Conservation (phyloP, 345 rosid species). For the Ricinus communis region DNA sequence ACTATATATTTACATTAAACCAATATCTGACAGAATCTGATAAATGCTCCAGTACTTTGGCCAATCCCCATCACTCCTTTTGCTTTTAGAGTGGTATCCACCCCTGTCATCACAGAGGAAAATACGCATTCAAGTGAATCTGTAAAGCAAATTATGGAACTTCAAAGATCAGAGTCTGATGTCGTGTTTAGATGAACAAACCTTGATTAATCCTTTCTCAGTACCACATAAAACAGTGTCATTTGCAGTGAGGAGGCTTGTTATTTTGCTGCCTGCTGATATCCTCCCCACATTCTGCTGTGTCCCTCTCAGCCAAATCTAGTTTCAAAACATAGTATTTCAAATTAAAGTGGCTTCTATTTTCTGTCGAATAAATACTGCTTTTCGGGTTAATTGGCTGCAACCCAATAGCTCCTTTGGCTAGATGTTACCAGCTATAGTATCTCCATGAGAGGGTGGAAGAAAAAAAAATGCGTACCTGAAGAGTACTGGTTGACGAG, state of each 20-base stretch:
- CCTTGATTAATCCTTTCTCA: slow-evolving; percentile 84
- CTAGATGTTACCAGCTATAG: too few species aligned
- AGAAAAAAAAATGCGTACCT: slow-evolving; percentile 41
- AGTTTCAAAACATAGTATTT: slow-evolving; percentile 5
- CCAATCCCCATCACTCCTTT: too few species aligned
- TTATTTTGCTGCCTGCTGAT: slow-evolving; percentile 86
- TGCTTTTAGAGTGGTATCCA: slow-evolving; percentile 73
- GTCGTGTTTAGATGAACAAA: slow-evolving; percentile 14
- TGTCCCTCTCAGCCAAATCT: slow-evolving; percentile 88
- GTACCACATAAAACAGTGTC: slow-evolving; percentile 80
- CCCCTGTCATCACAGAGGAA: slow-evolving; percentile 48
- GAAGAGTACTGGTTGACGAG: slow-evolving; percentile 67
- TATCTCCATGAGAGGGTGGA: too few species aligned
- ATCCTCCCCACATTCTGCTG: slow-evolving; percentile 83
- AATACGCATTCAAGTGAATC: neutral
- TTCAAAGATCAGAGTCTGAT: too few species aligned
- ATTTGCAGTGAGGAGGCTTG: slow-evolving; percentile 79
- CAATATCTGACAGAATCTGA: neutral
- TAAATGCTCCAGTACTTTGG: too few species aligned
- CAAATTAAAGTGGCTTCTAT: neutral
- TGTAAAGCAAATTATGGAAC: too few species aligned
- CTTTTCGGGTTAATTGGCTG: too few species aligned
- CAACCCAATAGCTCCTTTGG: too few species aligned
- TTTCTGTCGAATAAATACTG: neutral
- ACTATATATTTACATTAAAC: slow-evolving; percentile 6